phyloP scores from a whole-genome alignment of 2,329 filamentous ascomycete genomes.

The Venturiaceae sp. region DNA sequence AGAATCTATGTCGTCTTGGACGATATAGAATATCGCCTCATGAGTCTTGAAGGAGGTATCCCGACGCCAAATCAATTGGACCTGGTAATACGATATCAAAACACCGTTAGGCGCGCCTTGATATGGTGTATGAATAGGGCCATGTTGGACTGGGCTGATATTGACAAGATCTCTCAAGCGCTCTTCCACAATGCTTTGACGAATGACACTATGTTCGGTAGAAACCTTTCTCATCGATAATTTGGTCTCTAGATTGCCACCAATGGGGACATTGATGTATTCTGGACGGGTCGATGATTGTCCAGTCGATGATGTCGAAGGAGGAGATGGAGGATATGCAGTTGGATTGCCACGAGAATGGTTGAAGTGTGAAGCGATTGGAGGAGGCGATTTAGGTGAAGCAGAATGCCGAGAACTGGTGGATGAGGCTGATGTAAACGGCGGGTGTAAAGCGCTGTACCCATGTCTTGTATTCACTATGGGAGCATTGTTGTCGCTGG shows the following conservation, averaged over 20 bases:
- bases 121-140: background rate
- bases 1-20: background rate
- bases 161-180: background rate
- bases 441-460: background rate
- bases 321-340: background rate
- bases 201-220: background rate
- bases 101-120: background rate
- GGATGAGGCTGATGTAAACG: background rate
- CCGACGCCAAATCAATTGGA: background rate
- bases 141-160: background rate
- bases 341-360: background rate
- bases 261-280: background rate
- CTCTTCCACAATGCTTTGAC: background rate
- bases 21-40: background rate
- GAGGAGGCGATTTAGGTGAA: background rate
- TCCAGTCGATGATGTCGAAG: background rate
- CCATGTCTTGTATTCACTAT: background rate
- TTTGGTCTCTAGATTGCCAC: background rate
- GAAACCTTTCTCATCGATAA: background rate
- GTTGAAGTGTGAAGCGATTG: background rate
- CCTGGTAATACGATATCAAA: background rate
- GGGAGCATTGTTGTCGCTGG: background rate
- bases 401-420: background rate
- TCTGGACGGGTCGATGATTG: background rate
- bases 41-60: background rate